Conservation (phyloP, 2,329 filamentous ascomycete species). For the Epichloe brachyelytri region DNA sequence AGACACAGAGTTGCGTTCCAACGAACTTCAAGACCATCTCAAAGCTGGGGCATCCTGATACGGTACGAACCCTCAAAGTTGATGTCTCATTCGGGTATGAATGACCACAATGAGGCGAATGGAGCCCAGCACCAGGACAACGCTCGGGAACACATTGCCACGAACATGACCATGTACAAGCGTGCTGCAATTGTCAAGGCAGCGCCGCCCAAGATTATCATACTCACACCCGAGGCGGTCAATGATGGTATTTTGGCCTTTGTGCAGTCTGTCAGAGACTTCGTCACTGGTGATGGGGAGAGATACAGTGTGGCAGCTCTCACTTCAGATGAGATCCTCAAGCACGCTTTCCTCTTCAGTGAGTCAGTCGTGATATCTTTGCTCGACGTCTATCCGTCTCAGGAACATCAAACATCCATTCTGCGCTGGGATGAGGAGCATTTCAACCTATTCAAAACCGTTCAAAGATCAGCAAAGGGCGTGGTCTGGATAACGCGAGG, state of each 20-base stretch:
- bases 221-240: conserved; percentile 1
- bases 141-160: neutral
- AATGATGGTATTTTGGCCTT: neutral
- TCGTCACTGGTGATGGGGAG: neutral
- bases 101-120: neutral
- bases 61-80: neutral
- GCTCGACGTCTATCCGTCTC: conserved; percentile 25
- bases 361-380: conserved; percentile 30
- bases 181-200: neutral
- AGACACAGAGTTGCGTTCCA: conserved; percentile 7
- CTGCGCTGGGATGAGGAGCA: conserved; percentile 25
- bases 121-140: neutral
- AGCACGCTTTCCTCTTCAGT: conserved; percentile 8
- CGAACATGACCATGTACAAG: neutral
- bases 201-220: neutral
- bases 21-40: conserved; percentile 13
- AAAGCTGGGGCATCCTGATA: conserved; percentile 18
- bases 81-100: neutral
- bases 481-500: conserved; percentile 36
- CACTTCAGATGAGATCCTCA: conserved; percentile 1
- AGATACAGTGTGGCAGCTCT: neutral
- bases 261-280: neutral
- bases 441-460: conserved; percentile 27
- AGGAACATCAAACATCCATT: conserved; percentile 14
- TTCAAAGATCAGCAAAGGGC: conserved; percentile 24